Evolutionary conservation across 352 stramenopile genomes (phyloP).

Genomic region (Pythium angustatum): DNA sequence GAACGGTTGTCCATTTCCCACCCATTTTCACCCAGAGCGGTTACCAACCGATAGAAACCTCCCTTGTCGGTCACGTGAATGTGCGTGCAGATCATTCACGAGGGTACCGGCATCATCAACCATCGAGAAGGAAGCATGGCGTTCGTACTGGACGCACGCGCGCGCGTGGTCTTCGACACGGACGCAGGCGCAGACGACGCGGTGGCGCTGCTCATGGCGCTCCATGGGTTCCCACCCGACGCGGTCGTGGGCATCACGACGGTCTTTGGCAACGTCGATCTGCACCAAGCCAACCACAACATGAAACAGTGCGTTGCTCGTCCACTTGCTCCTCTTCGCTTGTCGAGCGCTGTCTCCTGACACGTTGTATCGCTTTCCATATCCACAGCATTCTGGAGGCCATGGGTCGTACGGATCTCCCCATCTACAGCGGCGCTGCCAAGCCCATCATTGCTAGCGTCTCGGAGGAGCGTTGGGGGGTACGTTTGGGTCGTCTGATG

Average conservation of each 20-base stretch:
- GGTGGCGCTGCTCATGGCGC: slow-evolving; percentile 68
- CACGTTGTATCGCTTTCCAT: not conserved
- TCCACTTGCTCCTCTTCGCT: not conserved
- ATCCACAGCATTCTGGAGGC: slow-evolving; percentile 72
- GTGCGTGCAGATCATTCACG: no score
- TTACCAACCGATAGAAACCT: no score
- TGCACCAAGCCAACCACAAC: slow-evolving; percentile 85
- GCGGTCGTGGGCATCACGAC: slow-evolving; percentile 72
- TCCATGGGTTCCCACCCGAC: slow-evolving; percentile 58
- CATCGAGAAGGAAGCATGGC: slow-evolving; percentile 3
- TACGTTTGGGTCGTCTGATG: no score
- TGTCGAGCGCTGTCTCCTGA: no score
- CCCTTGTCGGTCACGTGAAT: no score
- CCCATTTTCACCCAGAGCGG: no score
- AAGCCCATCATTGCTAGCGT: slow-evolving; percentile 68
- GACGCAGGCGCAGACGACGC: slow-evolving; percentile 83
- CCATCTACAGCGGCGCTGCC: slow-evolving; percentile 64
- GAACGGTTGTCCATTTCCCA: no score
- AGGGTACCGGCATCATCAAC: no score
- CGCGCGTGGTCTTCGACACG: slow-evolving; percentile 75
- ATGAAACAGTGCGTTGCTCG: slow-evolving; percentile 52
- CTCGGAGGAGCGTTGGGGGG: slow-evolving; percentile 61
- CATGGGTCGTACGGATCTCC: slow-evolving; percentile 47
- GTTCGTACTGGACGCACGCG: slow-evolving; percentile 20
- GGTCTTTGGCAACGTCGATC: slow-evolving; percentile 82